These are phyloP conservation scores for Fusarium sp. DNA, from an alignment of 2,329 filamentous ascomycete species.

Conservation along the genomic window DNA sequence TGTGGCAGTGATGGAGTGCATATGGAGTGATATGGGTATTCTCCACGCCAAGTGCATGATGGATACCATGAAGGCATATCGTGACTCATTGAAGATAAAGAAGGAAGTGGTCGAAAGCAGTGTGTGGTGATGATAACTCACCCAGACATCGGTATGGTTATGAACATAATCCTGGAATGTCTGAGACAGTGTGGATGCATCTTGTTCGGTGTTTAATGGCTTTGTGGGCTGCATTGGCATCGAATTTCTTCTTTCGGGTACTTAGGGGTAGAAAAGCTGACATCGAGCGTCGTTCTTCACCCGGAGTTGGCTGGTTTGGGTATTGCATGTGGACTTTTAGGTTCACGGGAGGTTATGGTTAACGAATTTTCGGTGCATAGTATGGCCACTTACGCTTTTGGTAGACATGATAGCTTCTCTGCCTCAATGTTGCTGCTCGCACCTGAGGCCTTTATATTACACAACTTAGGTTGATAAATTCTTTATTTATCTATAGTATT, in stretches of 20 bases:
- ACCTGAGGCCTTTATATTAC: background rate
- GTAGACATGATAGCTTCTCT: background rate
- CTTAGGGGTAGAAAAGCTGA: background rate
- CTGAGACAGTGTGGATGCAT: constrained; percentile 8
- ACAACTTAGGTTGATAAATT: background rate
- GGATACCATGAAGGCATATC: constrained; percentile 51
- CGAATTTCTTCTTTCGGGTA: background rate
- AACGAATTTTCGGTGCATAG: background rate
- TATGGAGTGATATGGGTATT: constrained; percentile 64
- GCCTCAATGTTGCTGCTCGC: background rate
- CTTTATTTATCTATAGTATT: background rate
- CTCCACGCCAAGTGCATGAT: constrained; percentile 58
- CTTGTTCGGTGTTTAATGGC: constrained; percentile 15
- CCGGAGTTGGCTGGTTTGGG: constrained; percentile 9
- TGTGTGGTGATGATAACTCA: background rate
- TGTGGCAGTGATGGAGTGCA: constrained; percentile 56
- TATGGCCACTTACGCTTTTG: background rate
- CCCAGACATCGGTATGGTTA: background rate
- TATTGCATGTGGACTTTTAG: background rate
- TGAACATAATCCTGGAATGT: background rate
- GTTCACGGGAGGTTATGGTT: background rate
- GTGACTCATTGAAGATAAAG: constrained; percentile 21
- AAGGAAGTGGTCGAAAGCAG: constrained; percentile 17
- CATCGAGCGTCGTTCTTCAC: constrained; percentile 3
- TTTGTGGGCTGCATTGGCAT: constrained; percentile 1